Conservation (phyloP, 208 protist genomes). For the Wallacemonas rigidus region DNA sequence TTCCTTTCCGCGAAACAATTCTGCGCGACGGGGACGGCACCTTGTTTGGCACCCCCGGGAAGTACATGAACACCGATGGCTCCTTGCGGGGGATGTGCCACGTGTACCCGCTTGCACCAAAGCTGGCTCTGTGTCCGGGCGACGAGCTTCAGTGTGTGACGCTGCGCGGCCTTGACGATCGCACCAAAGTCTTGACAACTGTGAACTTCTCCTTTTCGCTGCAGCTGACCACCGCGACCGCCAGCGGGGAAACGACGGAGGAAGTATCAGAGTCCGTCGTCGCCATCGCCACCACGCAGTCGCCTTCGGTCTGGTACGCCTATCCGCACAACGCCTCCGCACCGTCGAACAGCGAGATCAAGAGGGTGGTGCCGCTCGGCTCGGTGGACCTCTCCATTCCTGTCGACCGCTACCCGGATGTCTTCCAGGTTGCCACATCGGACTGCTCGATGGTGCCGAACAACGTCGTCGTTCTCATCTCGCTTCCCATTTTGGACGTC, state of each 20-base stretch:
- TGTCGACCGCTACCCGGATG: constrained; percentile 27
- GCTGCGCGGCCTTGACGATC: constrained; percentile 24
- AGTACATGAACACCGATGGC: constrained; percentile 5
- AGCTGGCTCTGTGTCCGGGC: constrained; percentile 14
- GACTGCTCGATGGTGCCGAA: constrained; percentile 7
- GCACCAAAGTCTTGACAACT: constrained; percentile 6
- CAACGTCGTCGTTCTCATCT: not conserved
- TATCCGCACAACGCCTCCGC: constrained; percentile 13
- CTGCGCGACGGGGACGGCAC: constrained; percentile 31
- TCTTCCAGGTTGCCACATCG: constrained; percentile 20
- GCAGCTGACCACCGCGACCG: constrained; percentile 4
- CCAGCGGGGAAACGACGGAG: not conserved
- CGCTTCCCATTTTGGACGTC: constrained; percentile 13
- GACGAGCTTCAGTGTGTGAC: constrained; percentile 14
- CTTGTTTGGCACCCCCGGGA: constrained; percentile 9
- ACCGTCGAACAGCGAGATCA: constrained; percentile 3
- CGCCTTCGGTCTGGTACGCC: constrained; percentile 8
- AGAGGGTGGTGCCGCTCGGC: constrained; percentile 20
- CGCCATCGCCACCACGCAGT: not conserved
- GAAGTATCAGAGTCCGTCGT: constrained; percentile 2
- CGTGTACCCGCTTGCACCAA: not conserved
- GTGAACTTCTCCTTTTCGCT: constrained; percentile 18
- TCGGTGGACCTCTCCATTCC: constrained; percentile 19
- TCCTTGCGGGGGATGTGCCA: constrained; percentile 10
- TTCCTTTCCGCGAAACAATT: constrained; percentile 1